Evolutionary conservation across 768 basidiomycete genomes (phyloP).

Genomic region (Royoungia palumana): DNA sequence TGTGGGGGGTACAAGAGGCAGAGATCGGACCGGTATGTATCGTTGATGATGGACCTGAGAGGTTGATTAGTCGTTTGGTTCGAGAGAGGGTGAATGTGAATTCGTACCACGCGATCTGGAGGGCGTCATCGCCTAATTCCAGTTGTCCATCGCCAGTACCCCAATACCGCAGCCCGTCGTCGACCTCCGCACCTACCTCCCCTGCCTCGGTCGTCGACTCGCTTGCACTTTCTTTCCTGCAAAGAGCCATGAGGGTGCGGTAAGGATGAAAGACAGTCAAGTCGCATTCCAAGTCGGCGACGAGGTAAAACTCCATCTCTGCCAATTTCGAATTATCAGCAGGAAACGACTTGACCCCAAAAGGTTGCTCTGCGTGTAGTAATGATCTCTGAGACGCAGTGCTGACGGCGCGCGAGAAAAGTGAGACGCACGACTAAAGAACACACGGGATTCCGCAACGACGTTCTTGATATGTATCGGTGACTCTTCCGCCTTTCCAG

Average conservation of each 20-base stretch:
- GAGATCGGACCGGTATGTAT: slow-evolving; percentile 90
- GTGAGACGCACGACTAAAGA: slow-evolving; percentile 66
- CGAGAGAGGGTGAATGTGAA: background rate
- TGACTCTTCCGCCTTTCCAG: slow-evolving; percentile 95
- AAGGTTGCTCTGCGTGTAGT: slow-evolving; percentile 51
- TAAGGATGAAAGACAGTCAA: slow-evolving; percentile 94
- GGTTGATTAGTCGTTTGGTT: background rate
- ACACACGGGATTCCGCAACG: slow-evolving; percentile 71
- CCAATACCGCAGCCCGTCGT: slow-evolving; percentile 68
- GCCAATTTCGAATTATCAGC: slow-evolving; percentile 89
- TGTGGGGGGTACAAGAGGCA: slow-evolving; percentile 96
- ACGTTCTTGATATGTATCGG: slow-evolving; percentile 94
- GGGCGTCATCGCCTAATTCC: slow-evolving; percentile 66
- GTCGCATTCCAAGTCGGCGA: slow-evolving; percentile 95
- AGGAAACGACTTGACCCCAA: slow-evolving; percentile 75
- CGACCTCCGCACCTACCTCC: slow-evolving; percentile 49
- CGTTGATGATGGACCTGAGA: slow-evolving; percentile 93
- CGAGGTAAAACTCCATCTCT: slow-evolving; percentile 99
- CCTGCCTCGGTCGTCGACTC: slow-evolving; percentile 52
- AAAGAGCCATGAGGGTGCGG: slow-evolving; percentile 76
- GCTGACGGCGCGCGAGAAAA: background rate
- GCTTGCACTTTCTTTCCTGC: slow-evolving; percentile 50
- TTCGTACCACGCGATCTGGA: slow-evolving; percentile 88
- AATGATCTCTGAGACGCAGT: background rate
- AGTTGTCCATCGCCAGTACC: slow-evolving; percentile 77